Conservation (phyloP, 2,329 filamentous ascomycete genomes). For the Fusarium nanum region DNA sequence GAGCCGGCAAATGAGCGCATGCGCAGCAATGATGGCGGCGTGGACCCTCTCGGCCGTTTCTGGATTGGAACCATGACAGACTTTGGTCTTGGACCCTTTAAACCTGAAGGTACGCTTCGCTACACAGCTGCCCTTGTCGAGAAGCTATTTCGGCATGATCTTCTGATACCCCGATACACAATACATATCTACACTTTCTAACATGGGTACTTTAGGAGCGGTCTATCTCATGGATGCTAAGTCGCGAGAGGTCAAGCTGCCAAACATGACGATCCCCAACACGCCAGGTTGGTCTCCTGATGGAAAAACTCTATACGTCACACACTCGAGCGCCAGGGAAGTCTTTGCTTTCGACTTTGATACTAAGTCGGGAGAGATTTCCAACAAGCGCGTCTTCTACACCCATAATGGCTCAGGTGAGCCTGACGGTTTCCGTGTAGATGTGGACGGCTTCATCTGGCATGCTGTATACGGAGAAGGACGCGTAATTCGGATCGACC, state of each 20-base stretch:
- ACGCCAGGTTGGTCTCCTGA: constrained; percentile 83
- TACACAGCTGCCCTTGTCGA: not conserved
- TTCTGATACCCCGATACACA: not conserved
- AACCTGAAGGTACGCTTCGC: constrained; percentile 64
- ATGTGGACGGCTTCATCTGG: constrained; percentile 89
- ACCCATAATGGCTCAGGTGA: constrained; percentile 72
- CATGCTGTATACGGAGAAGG: constrained; percentile 84
- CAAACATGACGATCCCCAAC: constrained; percentile 82
- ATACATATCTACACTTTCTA: not conserved
- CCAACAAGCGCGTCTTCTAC: constrained; percentile 79
- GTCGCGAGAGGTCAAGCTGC: constrained; percentile 68
- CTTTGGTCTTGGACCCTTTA: constrained; percentile 66
- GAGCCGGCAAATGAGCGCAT: constrained; percentile 63
- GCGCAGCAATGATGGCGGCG: constrained; percentile 83
- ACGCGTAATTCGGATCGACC: constrained; percentile 79
- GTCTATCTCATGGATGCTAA: constrained; percentile 77
- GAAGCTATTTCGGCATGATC: not conserved
- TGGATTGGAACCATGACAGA: constrained; percentile 92
- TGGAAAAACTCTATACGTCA: constrained; percentile 82
- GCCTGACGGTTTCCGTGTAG: constrained; percentile 88
- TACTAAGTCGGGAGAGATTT: constrained; percentile 69
- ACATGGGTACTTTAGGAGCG: constrained; percentile 63
- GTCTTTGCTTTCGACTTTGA: constrained; percentile 83
- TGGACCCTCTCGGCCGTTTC: constrained; percentile 83
- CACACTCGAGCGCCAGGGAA: constrained; percentile 77